A percentile compares a stretch with the other conserved stretches of the same genome.
Conservation (phyloP, 805 yeast genomes). For the Monosporozyma siamensis region DNA sequence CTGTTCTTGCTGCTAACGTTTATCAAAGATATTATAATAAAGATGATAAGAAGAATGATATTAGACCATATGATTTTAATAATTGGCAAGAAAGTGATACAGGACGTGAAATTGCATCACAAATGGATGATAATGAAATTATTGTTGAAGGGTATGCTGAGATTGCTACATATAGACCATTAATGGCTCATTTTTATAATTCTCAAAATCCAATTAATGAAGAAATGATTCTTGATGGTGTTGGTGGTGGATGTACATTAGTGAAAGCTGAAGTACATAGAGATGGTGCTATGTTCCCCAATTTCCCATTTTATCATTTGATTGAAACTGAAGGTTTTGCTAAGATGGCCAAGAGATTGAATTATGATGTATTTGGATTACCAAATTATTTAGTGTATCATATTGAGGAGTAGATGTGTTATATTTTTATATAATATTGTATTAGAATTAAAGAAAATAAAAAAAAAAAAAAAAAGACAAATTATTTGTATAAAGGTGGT, state of each 20-base stretch:
- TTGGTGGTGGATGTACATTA: constrained; percentile 93
- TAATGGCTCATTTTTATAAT: constrained; percentile 86
- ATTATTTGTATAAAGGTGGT: constrained; percentile 30
- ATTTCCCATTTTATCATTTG: constrained; percentile 92
- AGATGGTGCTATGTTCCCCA: constrained; percentile 99
- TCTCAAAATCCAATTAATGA: constrained; percentile 49
- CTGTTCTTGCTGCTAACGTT: constrained; percentile 86
- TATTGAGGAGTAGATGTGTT: constrained; percentile 55
- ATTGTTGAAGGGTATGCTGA: constrained; percentile 92
- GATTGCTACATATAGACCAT: constrained; percentile 85
- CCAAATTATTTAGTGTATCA: constrained; percentile 93
- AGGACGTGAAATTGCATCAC: constrained; percentile 64
- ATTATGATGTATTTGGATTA: constrained; percentile 83
- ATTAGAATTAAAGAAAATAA: not conserved
- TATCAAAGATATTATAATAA: constrained; percentile 70
- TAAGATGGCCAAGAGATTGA: constrained; percentile 92
- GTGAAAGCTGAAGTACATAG: constrained; percentile 97
- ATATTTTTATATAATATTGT: not conserved
- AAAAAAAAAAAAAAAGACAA: not conserved
- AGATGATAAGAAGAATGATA: constrained; percentile 43
- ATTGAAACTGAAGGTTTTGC: constrained; percentile 98
- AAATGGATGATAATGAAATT: constrained; percentile 79
- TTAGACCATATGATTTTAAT: constrained; percentile 90
- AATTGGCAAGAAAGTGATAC: constrained; percentile 88
- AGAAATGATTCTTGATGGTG: constrained; percentile 89